These are phyloP conservation scores for Dothidotthia symphoricarpi DNA, from an alignment of 2,329 filamentous ascomycete species.

Conservation along the genomic window DNA sequence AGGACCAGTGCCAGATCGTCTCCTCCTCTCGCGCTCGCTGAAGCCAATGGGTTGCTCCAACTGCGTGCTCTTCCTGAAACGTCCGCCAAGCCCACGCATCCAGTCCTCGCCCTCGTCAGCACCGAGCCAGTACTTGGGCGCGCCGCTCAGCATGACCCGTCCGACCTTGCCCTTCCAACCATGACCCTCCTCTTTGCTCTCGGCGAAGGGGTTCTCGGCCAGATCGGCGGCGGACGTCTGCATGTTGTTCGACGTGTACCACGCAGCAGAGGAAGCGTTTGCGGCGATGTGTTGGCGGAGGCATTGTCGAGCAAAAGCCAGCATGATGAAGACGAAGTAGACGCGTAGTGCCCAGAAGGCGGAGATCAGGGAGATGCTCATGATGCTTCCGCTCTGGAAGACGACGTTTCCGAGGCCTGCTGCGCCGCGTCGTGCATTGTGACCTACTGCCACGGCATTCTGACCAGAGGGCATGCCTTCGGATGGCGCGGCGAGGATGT, in stretches of 20 bases:
- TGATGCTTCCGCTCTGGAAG: slow-evolving; percentile 65
- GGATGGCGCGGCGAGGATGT: slow-evolving; percentile 52
- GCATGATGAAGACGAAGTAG: slow-evolving; percentile 81
- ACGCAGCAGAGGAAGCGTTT: slow-evolving; percentile 46
- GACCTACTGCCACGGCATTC: slow-evolving; percentile 52
- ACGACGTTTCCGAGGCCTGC: slow-evolving; percentile 61
- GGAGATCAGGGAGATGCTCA: slow-evolving; percentile 75
- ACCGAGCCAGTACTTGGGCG: slow-evolving; percentile 78
- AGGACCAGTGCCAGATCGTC: slow-evolving; percentile 61
- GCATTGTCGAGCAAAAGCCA: slow-evolving; percentile 76
- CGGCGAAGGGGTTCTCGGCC: slow-evolving; percentile 68
- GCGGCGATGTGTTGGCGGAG: slow-evolving; percentile 65
- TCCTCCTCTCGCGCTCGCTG: slow-evolving; percentile 59
- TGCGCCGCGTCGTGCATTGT: slow-evolving; percentile 36
- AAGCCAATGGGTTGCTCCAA: slow-evolving; percentile 47
- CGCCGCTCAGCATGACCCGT: slow-evolving; percentile 72
- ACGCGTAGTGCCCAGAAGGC: slow-evolving; percentile 71
- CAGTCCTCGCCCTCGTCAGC: slow-evolving; percentile 64
- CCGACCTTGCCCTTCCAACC: slow-evolving; percentile 79
- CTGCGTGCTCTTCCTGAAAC: slow-evolving; percentile 54
- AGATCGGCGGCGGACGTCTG: slow-evolving; percentile 46
- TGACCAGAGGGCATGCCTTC: slow-evolving; percentile 50
- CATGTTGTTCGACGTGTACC: slow-evolving; percentile 39
- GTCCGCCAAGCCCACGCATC: slow-evolving; percentile 62
- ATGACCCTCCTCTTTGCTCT: slow-evolving; percentile 68